Conservation (phyloP, 2,329 filamentous ascomycete genomes). For the Dothideomycetidae sp. region DNA sequence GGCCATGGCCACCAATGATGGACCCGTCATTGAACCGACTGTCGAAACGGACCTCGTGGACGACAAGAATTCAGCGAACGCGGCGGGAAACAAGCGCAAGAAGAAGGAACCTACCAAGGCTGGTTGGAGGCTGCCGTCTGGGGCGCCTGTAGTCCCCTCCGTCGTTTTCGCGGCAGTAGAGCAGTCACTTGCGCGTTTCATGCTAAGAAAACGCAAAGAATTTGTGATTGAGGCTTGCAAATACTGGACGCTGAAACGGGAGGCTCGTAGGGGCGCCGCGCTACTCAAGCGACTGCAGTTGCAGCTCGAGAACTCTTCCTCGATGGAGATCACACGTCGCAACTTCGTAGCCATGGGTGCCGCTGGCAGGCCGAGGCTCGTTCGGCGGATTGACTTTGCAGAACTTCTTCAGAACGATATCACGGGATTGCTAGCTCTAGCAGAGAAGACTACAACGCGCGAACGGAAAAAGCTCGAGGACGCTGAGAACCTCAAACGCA, state of each 20-base stretch:
- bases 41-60: constrained; percentile 23
- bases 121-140: constrained; percentile 84
- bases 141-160: constrained; percentile 84
- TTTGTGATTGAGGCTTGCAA: constrained; percentile 87
- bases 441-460: constrained; percentile 56
- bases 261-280: constrained; percentile 79
- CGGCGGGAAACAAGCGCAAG: constrained; percentile 46
- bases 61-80: constrained; percentile 39
- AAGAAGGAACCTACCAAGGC: constrained; percentile 43
- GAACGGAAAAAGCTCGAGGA: constrained; percentile 67
- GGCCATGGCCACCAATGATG: constrained; percentile 51
- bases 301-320: constrained; percentile 91
- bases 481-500: constrained; percentile 58
- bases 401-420: constrained; percentile 62
- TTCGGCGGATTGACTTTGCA: constrained; percentile 78
- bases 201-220: constrained; percentile 74
- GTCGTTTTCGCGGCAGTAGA: constrained; percentile 79
- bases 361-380: constrained; percentile 60
- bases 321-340: constrained; percentile 88
- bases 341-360: constrained; percentile 94
- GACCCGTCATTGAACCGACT: constrained; percentile 34
- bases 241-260: constrained; percentile 95
- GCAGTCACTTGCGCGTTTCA: constrained; percentile 66
- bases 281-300: constrained; percentile 85
- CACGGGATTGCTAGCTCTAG: constrained; percentile 56